Base-by-base conservation (phyloP, 2,329 filamentous ascomycete species). In the Microascus cirrosus region DNA sequence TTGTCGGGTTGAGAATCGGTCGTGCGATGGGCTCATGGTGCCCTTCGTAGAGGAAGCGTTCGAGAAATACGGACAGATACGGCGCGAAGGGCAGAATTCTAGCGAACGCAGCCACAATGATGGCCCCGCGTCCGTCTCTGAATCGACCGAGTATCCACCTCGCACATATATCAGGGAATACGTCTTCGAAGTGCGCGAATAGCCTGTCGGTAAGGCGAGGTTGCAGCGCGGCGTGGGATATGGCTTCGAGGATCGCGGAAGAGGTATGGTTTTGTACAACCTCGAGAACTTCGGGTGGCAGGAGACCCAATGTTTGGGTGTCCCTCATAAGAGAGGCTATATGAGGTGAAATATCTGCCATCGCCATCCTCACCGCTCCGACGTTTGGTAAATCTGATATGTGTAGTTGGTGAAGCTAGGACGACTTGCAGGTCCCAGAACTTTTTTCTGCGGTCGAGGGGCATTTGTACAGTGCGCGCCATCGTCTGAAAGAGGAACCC, bases 101-200 rank as follows among this genome's bases (percentile, higher is more conserved):
- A 60, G 89, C 87, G 73, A 96, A 88, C 35, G 89, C 86, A 58
- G 85, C 80, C 62, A 93, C 79, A 65, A 70, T 64, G 69, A 71
- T 64, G 71, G 70, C 63, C 65, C 69, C 58, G 62, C 70, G 66
- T 50, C 68, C 70, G 32, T 70, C 69, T 32, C 74, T 48, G 7
- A 55, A 22, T 35, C 45, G 65, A 68, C 74, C 69, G 65, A 77
- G 75, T 52, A 87, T 76, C 90, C 90, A 95, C 75, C 87, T 79
- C 61, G 90, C 87, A 71, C 87, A 90, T 55, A 95, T 77, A 70
- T 96, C 92, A 64, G 90, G 83, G 65, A 94, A 89, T 48, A 92
- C 73, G 61, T 80, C 75, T 68, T 89, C 84, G 70, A 92, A 91
- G 66, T 87, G 80, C 62, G 81, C 76, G 67, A 94, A 91, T 67